Percentiles rank a stretch among this genome's conserved stretches.
phyloP scores from a whole-genome alignment of 306 rosid species.

The Rubus parviflorus region DNA sequence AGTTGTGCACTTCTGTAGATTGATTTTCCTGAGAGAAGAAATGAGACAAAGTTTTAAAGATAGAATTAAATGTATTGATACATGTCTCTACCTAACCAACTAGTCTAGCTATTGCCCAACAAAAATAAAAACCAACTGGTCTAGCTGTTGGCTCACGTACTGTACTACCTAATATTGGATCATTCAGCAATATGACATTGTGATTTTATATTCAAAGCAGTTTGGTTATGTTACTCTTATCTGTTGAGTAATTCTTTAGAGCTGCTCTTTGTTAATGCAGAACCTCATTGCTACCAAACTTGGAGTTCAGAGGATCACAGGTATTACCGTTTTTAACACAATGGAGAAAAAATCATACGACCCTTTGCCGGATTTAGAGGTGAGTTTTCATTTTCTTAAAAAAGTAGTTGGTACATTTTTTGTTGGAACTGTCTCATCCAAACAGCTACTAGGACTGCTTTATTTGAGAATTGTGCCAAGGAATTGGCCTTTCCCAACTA shows the following conservation, averaged over 20 bases:
- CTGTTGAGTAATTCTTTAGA: slow-evolving; percentile 1
- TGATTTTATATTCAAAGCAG: not conserved
- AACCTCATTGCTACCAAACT: slow-evolving; percentile 87
- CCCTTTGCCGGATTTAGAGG: slow-evolving; percentile 91
- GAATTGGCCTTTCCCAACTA: not conserved
- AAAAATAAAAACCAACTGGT: too few species aligned
- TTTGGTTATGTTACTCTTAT: not conserved
- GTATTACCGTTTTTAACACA: slow-evolving; percentile 70
- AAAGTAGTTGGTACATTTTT: not conserved
- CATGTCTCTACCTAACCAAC: too few species aligned
- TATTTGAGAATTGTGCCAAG: not conserved
- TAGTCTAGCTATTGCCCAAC: too few species aligned
- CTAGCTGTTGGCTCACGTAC: not conserved
- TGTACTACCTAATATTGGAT: not conserved
- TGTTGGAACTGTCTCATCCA: not conserved
- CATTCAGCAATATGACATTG: not conserved
- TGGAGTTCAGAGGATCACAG: slow-evolving; percentile 90
- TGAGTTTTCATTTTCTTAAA: slow-evolving; percentile 26
- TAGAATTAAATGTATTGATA: too few species aligned
- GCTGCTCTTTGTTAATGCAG: slow-evolving; percentile 46
- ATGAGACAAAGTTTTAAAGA: not conserved
- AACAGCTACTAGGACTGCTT: not conserved
- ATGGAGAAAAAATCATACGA: slow-evolving; percentile 70
- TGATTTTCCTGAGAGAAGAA: not conserved
- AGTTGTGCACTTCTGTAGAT: not conserved